Percentiles rank a stretch among this genome's conserved stretches.
phyloP scores from a whole-genome alignment of 768 basidiomycete species.

The Artomyces pyxidatus region DNA sequence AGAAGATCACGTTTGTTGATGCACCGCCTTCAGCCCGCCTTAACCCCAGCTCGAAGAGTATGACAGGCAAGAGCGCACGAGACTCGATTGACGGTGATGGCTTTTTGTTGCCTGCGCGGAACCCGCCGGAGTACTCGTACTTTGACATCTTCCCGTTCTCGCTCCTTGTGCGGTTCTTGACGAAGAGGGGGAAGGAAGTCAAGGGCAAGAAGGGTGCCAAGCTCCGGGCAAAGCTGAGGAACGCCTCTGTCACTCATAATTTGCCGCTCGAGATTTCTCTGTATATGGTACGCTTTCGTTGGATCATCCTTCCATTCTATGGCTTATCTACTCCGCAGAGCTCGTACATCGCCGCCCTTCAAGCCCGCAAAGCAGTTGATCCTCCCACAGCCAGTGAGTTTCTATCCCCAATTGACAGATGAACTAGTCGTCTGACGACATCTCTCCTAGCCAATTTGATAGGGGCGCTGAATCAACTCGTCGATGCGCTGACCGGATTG shows the following conservation, averaged over 20 bases:
- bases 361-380: slow-evolving; percentile 46
- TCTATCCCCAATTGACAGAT: not conserved
- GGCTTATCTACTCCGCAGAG: no score
- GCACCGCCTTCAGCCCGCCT: no score
- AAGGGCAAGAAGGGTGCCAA: slow-evolving; percentile 58
- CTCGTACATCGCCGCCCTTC: slow-evolving; percentile 57
- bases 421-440: not conserved
- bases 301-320: no score
- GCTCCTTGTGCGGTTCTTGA: slow-evolving; percentile 39
- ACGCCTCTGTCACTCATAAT: slow-evolving; percentile 41
- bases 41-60: not conserved
- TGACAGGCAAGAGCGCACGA: slow-evolving; percentile 2
- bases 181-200: slow-evolving; percentile 38
- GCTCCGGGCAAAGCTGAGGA: slow-evolving; percentile 41
- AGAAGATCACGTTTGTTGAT: no score
- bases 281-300: slow-evolving; percentile 44
- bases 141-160: slow-evolving; percentile 70
- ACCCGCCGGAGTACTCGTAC: slow-evolving; percentile 51
- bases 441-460: slow-evolving; percentile 36
- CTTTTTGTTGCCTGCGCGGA: slow-evolving; percentile 42
- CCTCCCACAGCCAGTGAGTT: slow-evolving; percentile 53
- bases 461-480: slow-evolving; percentile 42
- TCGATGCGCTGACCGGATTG: slow-evolving; percentile 59
- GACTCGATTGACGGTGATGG: slow-evolving; percentile 33
- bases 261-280: slow-evolving; percentile 62